A percentile compares a stretch with the other conserved stretches of the same genome.
Evolutionary conservation across 1,284 basidiomycete species (phyloP).

Genomic region (Chondrostereum purpureum): DNA sequence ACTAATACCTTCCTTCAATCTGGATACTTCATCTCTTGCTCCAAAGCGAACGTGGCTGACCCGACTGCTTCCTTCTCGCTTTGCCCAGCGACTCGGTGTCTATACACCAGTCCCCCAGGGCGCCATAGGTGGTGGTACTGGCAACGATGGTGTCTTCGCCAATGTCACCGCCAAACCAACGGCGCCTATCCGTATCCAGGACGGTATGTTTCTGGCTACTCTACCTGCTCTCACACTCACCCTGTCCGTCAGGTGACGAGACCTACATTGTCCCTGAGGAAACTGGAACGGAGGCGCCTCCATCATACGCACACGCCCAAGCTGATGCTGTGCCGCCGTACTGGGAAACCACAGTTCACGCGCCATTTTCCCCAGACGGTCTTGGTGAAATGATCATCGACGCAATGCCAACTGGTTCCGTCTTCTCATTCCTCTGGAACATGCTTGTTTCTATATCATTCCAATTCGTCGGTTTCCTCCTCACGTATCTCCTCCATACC

Average conservation of each 20-base stretch:
- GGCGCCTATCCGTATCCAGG: constrained; percentile 47
- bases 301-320: constrained; percentile 86
- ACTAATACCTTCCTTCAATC: constrained; percentile 48
- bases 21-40: constrained; percentile 25
- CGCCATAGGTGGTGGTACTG: constrained; percentile 66
- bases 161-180: constrained; percentile 93
- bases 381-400: constrained; percentile 73
- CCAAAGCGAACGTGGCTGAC: constrained; percentile 49
- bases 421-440: constrained; percentile 91
- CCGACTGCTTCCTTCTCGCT: constrained; percentile 48
- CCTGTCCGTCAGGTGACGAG: constrained; percentile 53
- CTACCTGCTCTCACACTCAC: constrained; percentile 2
- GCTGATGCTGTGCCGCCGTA: constrained; percentile 95
- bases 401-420: constrained; percentile 66
- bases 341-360: constrained; percentile 95
- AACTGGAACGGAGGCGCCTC: constrained; percentile 74
- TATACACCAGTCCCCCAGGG: constrained; percentile 39
- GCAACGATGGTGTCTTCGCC: constrained; percentile 92
- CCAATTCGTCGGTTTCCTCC: constrained; percentile 95
- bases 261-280: constrained; percentile 75
- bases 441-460: constrained; percentile 92
- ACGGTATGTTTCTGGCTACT: constrained; percentile 46
- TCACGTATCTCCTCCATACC: constrained; percentile 90
- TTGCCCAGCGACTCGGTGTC: constrained; percentile 43
- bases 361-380: constrained; percentile 53